A percentile compares a stretch with the other conserved stretches of the same genome.
phyloP scores from a whole-genome alignment of 2,329 filamentous ascomycete genomes.

The Colletotrichum magnum region DNA sequence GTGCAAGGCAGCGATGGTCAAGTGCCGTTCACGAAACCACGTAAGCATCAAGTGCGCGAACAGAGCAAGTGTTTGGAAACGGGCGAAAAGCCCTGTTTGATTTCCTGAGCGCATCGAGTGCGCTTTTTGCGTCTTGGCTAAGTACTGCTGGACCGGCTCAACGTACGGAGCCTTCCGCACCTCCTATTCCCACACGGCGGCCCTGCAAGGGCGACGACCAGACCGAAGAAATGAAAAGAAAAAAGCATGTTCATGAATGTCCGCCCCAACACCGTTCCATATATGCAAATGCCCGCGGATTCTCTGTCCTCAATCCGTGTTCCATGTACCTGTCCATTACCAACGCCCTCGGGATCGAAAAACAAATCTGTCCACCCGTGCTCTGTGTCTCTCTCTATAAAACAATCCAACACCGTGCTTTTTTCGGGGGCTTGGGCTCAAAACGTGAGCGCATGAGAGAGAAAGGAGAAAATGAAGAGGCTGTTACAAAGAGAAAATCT shows the following conservation, averaged over 20 bases:
- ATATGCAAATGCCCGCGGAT: conserved; percentile 41
- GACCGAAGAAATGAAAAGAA: conserved; percentile 2
- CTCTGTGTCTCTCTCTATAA: conserved; percentile 35
- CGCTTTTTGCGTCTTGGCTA: conserved; percentile 25
- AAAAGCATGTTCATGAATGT: conserved; percentile 30
- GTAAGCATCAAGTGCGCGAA: neutral
- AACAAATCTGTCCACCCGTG: conserved; percentile 29
- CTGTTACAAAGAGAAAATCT: conserved; percentile 19
- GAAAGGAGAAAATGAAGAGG: conserved; percentile 37
- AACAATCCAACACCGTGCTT: conserved; percentile 41
- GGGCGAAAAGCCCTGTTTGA: conserved; percentile 16
- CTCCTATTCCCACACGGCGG: conserved; percentile 15
- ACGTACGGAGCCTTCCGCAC: conserved; percentile 3
- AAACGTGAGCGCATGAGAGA: conserved; percentile 24
- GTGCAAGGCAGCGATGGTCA: neutral
- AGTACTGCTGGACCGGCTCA: conserved; percentile 18
- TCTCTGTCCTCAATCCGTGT: conserved; percentile 35
- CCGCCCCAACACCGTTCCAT: conserved; percentile 36
- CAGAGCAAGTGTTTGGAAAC: conserved; percentile 27
- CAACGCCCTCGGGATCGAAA: conserved; percentile 36
- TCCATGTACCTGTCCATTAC: conserved; percentile 39
- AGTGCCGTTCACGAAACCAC: conserved; percentile 23
- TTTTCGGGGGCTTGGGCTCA: conserved; percentile 27
- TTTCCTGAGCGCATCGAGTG: conserved; percentile 10
- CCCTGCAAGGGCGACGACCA: conserved; percentile 19